A percentile compares a stretch with the other conserved stretches of the same genome.
Conservation (phyloP, 192 early-diverging fungal species). For the Coemansia sp. region DNA sequence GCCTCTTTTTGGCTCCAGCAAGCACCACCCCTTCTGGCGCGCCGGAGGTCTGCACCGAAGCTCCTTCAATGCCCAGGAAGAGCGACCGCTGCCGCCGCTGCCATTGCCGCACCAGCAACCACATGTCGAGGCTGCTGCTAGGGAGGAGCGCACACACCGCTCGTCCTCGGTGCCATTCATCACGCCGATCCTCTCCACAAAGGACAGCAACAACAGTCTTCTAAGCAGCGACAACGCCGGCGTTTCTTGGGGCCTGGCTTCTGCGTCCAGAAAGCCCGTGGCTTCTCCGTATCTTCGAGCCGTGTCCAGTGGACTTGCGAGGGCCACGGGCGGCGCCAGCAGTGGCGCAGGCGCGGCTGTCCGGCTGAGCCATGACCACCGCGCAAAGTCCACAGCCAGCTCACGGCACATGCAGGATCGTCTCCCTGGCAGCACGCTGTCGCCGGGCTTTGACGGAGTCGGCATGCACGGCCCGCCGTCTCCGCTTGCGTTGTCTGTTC, state of each 20-base stretch:
- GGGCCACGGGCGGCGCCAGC: slow-evolving; percentile 3
- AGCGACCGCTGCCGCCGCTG: not conserved
- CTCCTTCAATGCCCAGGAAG: slow-evolving; percentile 11
- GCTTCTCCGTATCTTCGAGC: slow-evolving; percentile 51
- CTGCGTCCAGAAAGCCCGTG: slow-evolving; percentile 9
- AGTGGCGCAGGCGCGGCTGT: slow-evolving; percentile 4
- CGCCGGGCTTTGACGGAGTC: slow-evolving; percentile 11
- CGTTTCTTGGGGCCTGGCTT: not conserved
- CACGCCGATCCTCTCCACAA: slow-evolving; percentile 23
- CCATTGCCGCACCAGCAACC: not conserved
- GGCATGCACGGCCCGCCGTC: slow-evolving; percentile 33
- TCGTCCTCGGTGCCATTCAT: slow-evolving; percentile 53
- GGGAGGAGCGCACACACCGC: slow-evolving; percentile 46
- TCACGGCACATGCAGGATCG: slow-evolving; percentile 31
- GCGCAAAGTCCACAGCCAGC: slow-evolving; percentile 15
- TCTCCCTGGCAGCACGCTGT: slow-evolving; percentile 37
- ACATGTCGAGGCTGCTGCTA: not conserved
- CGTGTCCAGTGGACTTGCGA: slow-evolving; percentile 33
- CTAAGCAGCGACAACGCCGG: slow-evolving; percentile 3
- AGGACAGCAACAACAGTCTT: not conserved
- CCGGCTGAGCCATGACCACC: slow-evolving; percentile 18
- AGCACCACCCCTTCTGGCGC: slow-evolving; percentile 33
- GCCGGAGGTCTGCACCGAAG: slow-evolving; percentile 21
- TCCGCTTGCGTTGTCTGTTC: slow-evolving; percentile 15
- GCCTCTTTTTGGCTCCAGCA: slow-evolving; percentile 24